Percentiles rank a stretch among this genome's conserved stretches.
Conservation (phyloP, 108 stramenopile genomes). For the Discostella stelligeroides region DNA sequence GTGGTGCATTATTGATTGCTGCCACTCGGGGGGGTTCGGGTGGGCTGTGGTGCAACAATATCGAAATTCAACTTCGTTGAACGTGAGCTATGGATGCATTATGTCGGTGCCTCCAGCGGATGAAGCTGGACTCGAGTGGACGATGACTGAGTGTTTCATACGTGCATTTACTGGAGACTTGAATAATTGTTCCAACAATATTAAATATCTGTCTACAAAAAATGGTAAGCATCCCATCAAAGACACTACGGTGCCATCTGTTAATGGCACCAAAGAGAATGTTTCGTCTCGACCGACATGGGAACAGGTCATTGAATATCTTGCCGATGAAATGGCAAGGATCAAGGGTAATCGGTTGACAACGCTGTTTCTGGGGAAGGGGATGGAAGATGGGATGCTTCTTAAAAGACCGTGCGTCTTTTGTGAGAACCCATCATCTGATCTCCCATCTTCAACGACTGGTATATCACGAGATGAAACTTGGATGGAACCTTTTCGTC, state of each 20-base stretch:
- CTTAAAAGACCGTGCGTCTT: constrained; percentile 35
- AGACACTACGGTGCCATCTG: not conserved
- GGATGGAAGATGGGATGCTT: constrained; percentile 37
- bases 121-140: constrained; percentile 46
- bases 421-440: constrained; percentile 7
- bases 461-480: constrained; percentile 34
- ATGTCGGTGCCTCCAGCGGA: constrained; percentile 36
- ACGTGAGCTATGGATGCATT: constrained; percentile 44
- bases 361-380: constrained; percentile 34
- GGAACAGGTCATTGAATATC: constrained; percentile 49
- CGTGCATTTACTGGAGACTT: constrained; percentile 36
- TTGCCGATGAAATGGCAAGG: constrained; percentile 50
- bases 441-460: not conserved
- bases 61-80: constrained; percentile 16
- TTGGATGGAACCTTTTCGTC: constrained; percentile 45
- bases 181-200: not conserved
- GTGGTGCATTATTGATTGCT: constrained; percentile 44
- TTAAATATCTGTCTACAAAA: constrained; percentile 24
- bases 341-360: constrained; percentile 40
- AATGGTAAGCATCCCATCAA: constrained; percentile 28
- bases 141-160: constrained; percentile 42
- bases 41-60: constrained; percentile 27
- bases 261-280: not conserved
- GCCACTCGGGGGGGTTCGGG: constrained; percentile 47
- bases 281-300: not conserved